Percentiles rank a stretch among this genome's conserved stretches.
Conservation (phyloP, 352 stramenopile genomes). For the Phytopythium ostracodes region DNA sequence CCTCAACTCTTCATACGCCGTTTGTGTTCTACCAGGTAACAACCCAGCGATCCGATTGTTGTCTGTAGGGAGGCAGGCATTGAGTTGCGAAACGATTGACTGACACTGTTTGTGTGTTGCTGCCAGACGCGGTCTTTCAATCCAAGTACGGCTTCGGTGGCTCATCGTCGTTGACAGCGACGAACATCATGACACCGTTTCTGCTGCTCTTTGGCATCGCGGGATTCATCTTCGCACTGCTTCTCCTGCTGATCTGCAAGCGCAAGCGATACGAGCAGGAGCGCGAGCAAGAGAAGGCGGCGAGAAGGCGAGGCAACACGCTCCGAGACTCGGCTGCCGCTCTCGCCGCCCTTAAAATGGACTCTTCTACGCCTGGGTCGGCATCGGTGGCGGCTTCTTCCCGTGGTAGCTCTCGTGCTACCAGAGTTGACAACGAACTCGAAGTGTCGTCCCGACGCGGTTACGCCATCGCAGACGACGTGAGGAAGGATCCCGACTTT, state of each 20-base stretch:
- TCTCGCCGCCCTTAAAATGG: neutral
- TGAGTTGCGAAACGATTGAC: neutral
- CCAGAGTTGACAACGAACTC: constrained; percentile 1
- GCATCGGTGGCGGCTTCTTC: neutral
- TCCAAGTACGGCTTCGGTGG: constrained; percentile 5
- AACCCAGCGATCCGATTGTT: neutral
- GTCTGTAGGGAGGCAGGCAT: too few relatives aligned
- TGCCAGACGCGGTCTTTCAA: constrained; percentile 2
- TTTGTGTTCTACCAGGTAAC: constrained; percentile 26
- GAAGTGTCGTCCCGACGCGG: neutral
- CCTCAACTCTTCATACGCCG: constrained; percentile 14
- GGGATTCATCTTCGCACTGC: neutral
- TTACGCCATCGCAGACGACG: constrained; percentile 30
- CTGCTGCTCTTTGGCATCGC: constrained; percentile 5
- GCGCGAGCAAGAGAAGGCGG: constrained; percentile 2
- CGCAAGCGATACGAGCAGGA: constrained; percentile 8
- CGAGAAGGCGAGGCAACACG: neutral
- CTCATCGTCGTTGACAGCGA: neutral
- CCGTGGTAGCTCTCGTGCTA: neutral
- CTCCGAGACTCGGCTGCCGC: neutral
- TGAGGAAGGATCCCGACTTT: constrained; percentile 46
- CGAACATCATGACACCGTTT: constrained; percentile 6
- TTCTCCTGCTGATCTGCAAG: constrained; percentile 8
- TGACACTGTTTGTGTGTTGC: neutral
- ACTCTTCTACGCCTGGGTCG: neutral